Base-by-base conservation (phyloP, 2,329 filamentous ascomycete species). In the Lecanicillium sp. region DNA sequence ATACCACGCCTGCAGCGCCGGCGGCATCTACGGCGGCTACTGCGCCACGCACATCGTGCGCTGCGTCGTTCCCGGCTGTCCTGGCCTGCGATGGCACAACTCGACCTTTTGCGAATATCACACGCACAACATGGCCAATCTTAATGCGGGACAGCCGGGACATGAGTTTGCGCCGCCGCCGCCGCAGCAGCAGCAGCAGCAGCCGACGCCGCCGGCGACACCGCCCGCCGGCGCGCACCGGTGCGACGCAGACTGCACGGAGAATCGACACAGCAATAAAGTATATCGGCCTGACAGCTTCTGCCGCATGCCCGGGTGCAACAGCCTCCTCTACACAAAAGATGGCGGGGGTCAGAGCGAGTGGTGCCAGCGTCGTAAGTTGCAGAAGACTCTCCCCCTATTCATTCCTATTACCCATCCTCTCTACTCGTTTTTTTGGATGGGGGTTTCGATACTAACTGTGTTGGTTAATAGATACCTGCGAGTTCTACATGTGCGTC, bases 191-290 rank as follows among this genome's bases (percentile, higher is more conserved):
- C 19, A 35, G 17, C 14, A 21, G 12, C 7, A 5, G n/a, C 29
- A 14, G n/a, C n/a, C n/a, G n/a, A n/a, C n/a, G n/a, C n/a, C n/a
- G n/a, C n/a, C n/a, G n/a, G n/a, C n/a, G n/a, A n/a, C n/a, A n/a
- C n/a, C n/a, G n/a, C n/a, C 29, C 3, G 30, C 21, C 21, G 27
- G 12, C 15, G 19, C 17, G n/a, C 37, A 47, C 8, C 21, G 36
- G 17, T 42, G 45, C 17, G 45, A 42, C 30, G 8, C 8, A 3
- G n/a, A 35, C 29, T 47, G 44, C 44, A 29, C 37, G 6, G 45
- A 48, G 37, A 20, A 48, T 10, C 37, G 45, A 19, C 45, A 48
- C 21, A 48, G 45, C 45, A 29, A 48, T 37, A 42, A 48, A 29
- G 29, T n/a, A 6, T 20, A 20, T 11, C 15, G 15, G 6, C 37